Evolutionary conservation across 192 early-diverging fungal genomes (phyloP).

Genomic region (Rhizophagus sp.): DNA sequence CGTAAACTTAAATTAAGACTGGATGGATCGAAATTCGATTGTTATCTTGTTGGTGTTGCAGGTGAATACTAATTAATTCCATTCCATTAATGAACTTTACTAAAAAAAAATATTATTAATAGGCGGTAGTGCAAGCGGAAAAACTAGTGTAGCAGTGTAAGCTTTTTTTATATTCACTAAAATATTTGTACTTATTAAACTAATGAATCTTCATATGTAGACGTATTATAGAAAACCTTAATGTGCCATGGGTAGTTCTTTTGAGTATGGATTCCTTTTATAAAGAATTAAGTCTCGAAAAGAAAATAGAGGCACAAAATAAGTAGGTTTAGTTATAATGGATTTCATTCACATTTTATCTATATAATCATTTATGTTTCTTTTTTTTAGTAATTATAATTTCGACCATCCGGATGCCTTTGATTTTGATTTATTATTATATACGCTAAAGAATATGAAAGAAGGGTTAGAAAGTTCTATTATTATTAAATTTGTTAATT

Average conservation of each 20-base stretch:
- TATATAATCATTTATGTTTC: not conserved
- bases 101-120: constrained; percentile 6
- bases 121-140: constrained; percentile 82
- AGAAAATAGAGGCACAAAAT: constrained; percentile 53
- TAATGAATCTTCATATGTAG: constrained; percentile 32
- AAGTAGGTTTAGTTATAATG: constrained; percentile 40
- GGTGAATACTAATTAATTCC: constrained; percentile 38
- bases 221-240: constrained; percentile 70
- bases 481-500: constrained; percentile 5
- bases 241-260: constrained; percentile 85
- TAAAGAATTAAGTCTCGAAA: constrained; percentile 76
- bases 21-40: constrained; percentile 62
- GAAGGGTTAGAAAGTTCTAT: constrained; percentile 55
- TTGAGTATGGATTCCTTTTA: constrained; percentile 98
- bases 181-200: not conserved
- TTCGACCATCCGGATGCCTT: constrained; percentile 94
- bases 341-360: not conserved
- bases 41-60: constrained; percentile 75
- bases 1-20: constrained; percentile 33
- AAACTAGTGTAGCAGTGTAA: constrained; percentile 76
- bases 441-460: constrained; percentile 75
- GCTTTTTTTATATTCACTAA: not conserved
- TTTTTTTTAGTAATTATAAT: constrained; percentile 71
- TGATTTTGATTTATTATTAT: constrained; percentile 76
- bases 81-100: not conserved